These are phyloP conservation scores for Calonectria hongkongensis DNA, from an alignment of 2,329 filamentous ascomycete species.

Conservation along the genomic window DNA sequence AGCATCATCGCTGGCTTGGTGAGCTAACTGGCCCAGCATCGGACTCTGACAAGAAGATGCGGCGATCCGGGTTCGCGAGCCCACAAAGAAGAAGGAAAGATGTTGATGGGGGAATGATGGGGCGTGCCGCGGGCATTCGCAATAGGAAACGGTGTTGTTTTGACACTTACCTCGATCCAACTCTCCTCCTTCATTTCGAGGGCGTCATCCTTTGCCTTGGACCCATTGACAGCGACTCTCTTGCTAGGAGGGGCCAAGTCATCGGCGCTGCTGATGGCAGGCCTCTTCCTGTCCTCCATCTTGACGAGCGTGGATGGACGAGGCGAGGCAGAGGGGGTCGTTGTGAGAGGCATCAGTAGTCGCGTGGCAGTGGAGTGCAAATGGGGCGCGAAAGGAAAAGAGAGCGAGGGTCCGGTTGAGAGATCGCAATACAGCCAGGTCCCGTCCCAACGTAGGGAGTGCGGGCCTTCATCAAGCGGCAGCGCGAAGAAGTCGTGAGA, in stretches of 20 bases:
- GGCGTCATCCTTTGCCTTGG: slow-evolving; percentile 73
- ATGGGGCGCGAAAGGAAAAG: slow-evolving; percentile 62
- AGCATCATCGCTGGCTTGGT: slow-evolving; percentile 62
- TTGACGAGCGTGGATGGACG: slow-evolving; percentile 89
- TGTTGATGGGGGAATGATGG: slow-evolving; percentile 34
- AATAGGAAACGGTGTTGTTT: slow-evolving; percentile 56
- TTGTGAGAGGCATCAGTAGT: slow-evolving; percentile 91
- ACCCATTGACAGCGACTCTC: slow-evolving; percentile 92
- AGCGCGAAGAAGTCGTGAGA: slow-evolving; percentile 56
- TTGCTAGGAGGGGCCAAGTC: slow-evolving; percentile 93
- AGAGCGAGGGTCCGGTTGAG: slow-evolving; percentile 55
- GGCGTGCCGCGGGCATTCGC: slow-evolving; percentile 42
- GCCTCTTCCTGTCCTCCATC: slow-evolving; percentile 99
- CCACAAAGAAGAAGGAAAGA: slow-evolving; percentile 38
- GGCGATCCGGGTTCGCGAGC: slow-evolving; percentile 46
- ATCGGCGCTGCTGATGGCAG: slow-evolving; percentile 85
- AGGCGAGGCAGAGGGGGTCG: slow-evolving; percentile 80
- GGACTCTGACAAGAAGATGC: slow-evolving; percentile 54
- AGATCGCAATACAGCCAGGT: slow-evolving; percentile 59
- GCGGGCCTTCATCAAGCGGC: slow-evolving; percentile 61
- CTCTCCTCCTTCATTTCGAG: slow-evolving; percentile 75
- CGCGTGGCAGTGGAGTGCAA: slow-evolving; percentile 60
- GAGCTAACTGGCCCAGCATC: slow-evolving; percentile 60
- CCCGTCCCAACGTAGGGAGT: slow-evolving; percentile 58
- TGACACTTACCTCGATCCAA: slow-evolving; percentile 80